Base-by-base conservation (phyloP, 2,329 filamentous ascomycete species). In the Tolypocladium tropicale region DNA sequence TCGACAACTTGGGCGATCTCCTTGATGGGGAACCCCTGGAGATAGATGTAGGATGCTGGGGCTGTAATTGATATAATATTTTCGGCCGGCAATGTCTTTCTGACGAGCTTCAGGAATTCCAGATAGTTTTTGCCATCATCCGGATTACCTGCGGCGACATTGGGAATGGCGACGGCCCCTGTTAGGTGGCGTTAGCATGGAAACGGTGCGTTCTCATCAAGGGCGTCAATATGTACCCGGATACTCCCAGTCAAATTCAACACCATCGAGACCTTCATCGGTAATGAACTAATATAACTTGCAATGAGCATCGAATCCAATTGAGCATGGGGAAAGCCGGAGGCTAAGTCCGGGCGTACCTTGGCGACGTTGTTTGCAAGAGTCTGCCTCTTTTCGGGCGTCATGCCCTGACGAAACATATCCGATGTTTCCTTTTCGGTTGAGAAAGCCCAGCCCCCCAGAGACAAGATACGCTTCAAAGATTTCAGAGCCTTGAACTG, bases 171-270 rank as follows among this genome's bases (percentile, higher is more conserved):
- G 0, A 61, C 55, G 1, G 58, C 60, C 21, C 49, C 55, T 30
- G 43, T 39, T n/a, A 55, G 53, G 30, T 48, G n/a, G n/a, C n/a
- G n/a, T n/a, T n/a, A n/a, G n/a, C n/a, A n/a, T n/a, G n/a, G n/a
- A n/a, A n/a, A n/a, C n/a, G n/a, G n/a, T n/a, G n/a, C n/a, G n/a
- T n/a, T n/a, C n/a, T n/a, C 14, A 28, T 9, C 3, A 7, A 28
- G 30, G 43, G 23, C 41, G 18, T 28, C 14, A 18, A 18, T 48
- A n/a, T n/a, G n/a, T n/a, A 48, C 61, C 61, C 1, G 65, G 67
- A 23, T 75, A 74, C 50, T 74, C 73, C 75, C 74, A 78, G 57
- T 75, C 72, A 28, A 73, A 60, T 53, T 75, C 72, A 6, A 75
- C 55, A 0, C 74, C 73, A 50, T 75, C 72, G 0, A 76, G 58